Base-by-base conservation (phyloP, 257 asterid genomes). In the Solanum paucissectum region DNA sequence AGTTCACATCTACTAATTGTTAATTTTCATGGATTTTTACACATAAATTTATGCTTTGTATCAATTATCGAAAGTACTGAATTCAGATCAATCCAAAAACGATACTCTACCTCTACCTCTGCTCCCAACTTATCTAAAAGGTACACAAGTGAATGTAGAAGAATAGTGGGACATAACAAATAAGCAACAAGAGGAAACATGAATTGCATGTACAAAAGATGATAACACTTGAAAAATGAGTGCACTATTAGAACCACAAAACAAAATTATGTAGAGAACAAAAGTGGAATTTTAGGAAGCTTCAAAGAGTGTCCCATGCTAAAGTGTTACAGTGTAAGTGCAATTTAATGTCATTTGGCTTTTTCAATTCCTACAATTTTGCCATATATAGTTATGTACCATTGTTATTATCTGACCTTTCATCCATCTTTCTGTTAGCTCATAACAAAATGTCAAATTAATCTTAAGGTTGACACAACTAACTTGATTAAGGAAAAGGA, bases 91-190 rank as follows among this genome's bases (percentile, higher is more conserved):
- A 32, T 20, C 0, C 2, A n/a, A 16, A 32, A 68, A 2, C 21
- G 6, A 27, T 29, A 29, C 75, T 29, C 75, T 29, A 68, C 37
- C 18, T 68, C 34, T 13, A 5, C 3, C 73, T 66, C 73, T 66
- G 73, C 34, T 69, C 12, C 23, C 76, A 29, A 69, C 58, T 40
- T 62, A 77, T 42, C 38, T n/a, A 77, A 74, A 37, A 7, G 62
- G 25, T 25, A 13, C 60, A 40, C 21, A 76, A 76, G 23, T 76
- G 49, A 40, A 76, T n/a, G 83, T 5, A 38, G 23, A 23, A 76
- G 42, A 38, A 40, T n/a, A 32, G 60, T 68, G 84, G 87, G 88
- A 88, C 87, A 88, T 32, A 52, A 46, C 73, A 90, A 40, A 85
- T 42, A 32, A n/a, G 9, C 84, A 68, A 38, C 34, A 11, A 23